Percentiles rank a stretch among this genome's conserved stretches.
These are phyloP conservation scores for Pseudogymnoascus sp. DNA, from an alignment of 2,329 filamentous ascomycete genomes.

Conservation along the genomic window DNA sequence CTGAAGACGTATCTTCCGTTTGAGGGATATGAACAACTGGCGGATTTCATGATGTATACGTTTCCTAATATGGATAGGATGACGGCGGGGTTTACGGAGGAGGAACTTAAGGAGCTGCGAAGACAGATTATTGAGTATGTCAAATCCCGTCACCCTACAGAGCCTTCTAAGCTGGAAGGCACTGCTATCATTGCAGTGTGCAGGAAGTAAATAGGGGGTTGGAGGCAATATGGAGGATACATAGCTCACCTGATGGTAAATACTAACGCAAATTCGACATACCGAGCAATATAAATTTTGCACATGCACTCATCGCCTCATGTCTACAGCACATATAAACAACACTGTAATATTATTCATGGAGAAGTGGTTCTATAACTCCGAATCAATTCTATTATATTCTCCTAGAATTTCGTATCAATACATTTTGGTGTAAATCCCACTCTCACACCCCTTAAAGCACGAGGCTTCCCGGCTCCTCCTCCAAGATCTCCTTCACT, in stretches of 20 bases:
- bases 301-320: background rate
- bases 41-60: background rate
- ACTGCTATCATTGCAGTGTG: slow-evolving; percentile 11
- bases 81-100: slow-evolving; percentile 1
- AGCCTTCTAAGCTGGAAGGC: background rate
- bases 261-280: background rate
- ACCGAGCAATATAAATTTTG: background rate
- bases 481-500: slow-evolving; percentile 75
- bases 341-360: background rate
- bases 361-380: background rate
- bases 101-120: background rate
- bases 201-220: slow-evolving; percentile 6
- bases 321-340: background rate
- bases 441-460: slow-evolving; percentile 35
- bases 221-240: no score
- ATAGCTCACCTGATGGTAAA: background rate
- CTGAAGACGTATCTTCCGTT: slow-evolving; percentile 12
- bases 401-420: slow-evolving; percentile 2
- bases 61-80: slow-evolving; percentile 8
- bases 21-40: background rate
- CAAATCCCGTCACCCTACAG: background rate
- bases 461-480: slow-evolving; percentile 70
- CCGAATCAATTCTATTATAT: slow-evolving; percentile 1
- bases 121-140: slow-evolving; percentile 10
- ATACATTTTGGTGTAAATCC: background rate